A percentile compares a stretch with the other conserved stretches of the same genome.
These are phyloP conservation scores for Cercospora citrullina DNA, from an alignment of 2,329 filamentous ascomycete genomes.

Conservation along the genomic window DNA sequence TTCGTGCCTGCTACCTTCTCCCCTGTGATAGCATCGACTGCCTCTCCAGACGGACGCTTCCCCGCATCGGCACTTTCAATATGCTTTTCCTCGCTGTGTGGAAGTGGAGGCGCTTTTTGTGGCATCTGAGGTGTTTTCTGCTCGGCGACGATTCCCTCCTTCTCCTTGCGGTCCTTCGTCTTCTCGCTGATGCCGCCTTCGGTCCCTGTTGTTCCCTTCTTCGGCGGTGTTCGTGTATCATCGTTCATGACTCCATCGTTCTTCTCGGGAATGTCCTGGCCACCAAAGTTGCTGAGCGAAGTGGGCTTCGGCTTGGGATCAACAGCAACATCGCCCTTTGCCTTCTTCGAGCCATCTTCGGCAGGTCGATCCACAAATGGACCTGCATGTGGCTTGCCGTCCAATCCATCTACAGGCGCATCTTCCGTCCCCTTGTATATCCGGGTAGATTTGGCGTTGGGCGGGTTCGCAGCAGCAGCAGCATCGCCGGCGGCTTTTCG, in stretches of 20 bases:
- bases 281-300: conserved; percentile 36
- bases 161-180: conserved; percentile 65
- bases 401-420: conserved; percentile 86
- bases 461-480: conserved; percentile 27
- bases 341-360: conserved; percentile 31
- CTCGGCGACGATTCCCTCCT: conserved; percentile 66
- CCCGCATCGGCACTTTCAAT: conserved; percentile 42
- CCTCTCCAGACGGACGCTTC: conserved; percentile 38
- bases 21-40: conserved; percentile 35
- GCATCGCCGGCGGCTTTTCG: conserved; percentile 21
- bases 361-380: conserved; percentile 65
- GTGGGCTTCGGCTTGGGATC: conserved; percentile 38
- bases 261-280: conserved; percentile 52
- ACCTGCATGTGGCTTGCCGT: conserved; percentile 89
- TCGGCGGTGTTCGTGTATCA: conserved; percentile 70
- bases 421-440: conserved; percentile 64
- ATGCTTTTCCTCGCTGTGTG: conserved; percentile 76
- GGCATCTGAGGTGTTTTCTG: conserved; percentile 69
- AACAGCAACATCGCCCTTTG: conserved; percentile 32
- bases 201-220: conserved; percentile 83
- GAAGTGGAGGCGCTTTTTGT: conserved; percentile 79
- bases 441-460: conserved; percentile 35
- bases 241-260: conserved; percentile 92
- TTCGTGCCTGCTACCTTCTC: conserved; percentile 34
- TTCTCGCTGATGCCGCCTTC: conserved; percentile 89